A percentile compares a stretch with the other conserved stretches of the same genome.
phyloP scores from a whole-genome alignment of 2,329 filamentous ascomycete species.

The Diaporthe eres region DNA sequence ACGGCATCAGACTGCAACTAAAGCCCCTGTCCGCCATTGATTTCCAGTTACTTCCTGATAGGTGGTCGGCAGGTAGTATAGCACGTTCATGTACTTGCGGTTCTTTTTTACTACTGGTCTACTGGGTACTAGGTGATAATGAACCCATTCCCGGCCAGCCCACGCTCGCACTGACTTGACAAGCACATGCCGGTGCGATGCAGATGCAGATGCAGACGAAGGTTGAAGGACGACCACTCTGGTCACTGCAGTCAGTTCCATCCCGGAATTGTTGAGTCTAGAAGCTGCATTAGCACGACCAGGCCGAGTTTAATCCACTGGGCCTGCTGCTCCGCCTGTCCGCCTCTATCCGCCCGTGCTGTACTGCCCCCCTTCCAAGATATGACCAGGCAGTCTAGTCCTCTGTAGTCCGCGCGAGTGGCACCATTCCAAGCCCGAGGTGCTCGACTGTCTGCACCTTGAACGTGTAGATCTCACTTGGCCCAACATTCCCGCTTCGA shows the following conservation, averaged over 20 bases:
- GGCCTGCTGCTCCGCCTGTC: conserved; percentile 18
- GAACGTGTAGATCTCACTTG: conserved; percentile 27
- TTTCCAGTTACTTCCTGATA: not conserved
- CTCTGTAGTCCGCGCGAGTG: not conserved
- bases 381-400: not conserved
- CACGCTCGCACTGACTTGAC: not conserved
- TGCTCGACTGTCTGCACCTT: not conserved
- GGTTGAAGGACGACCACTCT: not conserved
- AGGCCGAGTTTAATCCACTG: conserved; percentile 13
- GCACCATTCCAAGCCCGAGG: conserved; percentile 25
- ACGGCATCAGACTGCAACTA: conserved; percentile 7
- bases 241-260: not conserved
- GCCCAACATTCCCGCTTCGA: conserved; percentile 20
- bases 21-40: not conserved
- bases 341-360: not conserved
- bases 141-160: not conserved
- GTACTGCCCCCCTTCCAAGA: conserved; percentile 13
- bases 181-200: conserved; percentile 11
- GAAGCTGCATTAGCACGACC: conserved; percentile 30
- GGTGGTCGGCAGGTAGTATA: not conserved
- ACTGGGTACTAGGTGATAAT: not conserved
- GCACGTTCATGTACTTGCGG: not conserved
- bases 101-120: not conserved
- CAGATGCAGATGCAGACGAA: not conserved
- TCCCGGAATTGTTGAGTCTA: conserved; percentile 22